Base-by-base conservation (phyloP, 2,329 filamentous ascomycete species). In the Domatiomyces globalis region DNA sequence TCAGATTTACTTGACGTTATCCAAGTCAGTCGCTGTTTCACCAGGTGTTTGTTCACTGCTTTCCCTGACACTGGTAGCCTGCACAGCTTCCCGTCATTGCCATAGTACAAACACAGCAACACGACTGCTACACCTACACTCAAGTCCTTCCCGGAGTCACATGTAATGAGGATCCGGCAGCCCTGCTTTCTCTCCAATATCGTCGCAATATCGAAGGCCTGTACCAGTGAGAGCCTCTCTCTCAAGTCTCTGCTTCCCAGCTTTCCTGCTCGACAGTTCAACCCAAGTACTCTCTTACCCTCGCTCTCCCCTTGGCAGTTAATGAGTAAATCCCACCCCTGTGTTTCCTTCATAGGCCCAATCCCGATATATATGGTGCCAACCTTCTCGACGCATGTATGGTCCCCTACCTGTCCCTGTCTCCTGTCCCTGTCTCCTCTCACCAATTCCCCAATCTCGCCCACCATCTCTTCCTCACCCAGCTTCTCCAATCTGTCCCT, bases 181-280 rank as follows among this genome's bases (percentile, higher is more conserved):
- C 63, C 54, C 4, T 64, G 52, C 51, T 56, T 54, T 15, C 52
- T 54, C 36, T 71, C 57, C 1, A 77, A 73, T 63, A 85, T 85
- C 2, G 67, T 63, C 54, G 74, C 75, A 15, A 92, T 77, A 15
- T 71, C 73, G 10, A 27, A 8, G 17, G 33, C 36, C 12, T 39
- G 33, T 15, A 39, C 10, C 10, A 33, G 8, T 1, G 78, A 73
- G 2, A 96, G 70, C 8, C 85, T 80, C 12, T 75, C 70, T 7
- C 90, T 80, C n/a, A 96, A 72, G 58, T 85, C 81, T n/a, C 88
- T 81, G 62, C 86, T 89, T 0, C 87, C 90, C 3, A 81, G 66
- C 67, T 95, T 95, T 39, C 79, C 79, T 47, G 78, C 77, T 1
- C 81, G 80, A 54, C 90, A 78, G 0, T 79, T 77, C 17, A 92